phyloP scores from a whole-genome alignment of 495 filamentous ascomycete species.

The Penicillium dipodomyicola region DNA sequence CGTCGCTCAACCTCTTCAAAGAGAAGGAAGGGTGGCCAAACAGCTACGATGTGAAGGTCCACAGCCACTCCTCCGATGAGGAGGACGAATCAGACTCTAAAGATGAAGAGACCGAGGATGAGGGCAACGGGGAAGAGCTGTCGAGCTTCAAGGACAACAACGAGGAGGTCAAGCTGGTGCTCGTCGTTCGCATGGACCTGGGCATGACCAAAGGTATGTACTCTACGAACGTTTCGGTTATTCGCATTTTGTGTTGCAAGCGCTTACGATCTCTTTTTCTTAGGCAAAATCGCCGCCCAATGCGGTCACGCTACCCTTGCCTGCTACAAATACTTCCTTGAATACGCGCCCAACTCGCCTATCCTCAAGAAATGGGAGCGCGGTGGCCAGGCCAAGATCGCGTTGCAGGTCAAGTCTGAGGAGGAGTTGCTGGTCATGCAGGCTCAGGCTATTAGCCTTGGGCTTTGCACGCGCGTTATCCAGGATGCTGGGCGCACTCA shows the following conservation, averaged over 20 bases:
- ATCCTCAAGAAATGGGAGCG: constrained; percentile 84
- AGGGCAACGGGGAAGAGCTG: constrained; percentile 43
- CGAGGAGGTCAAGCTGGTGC: constrained; percentile 91
- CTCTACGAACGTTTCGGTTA: neutral
- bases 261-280: constrained; percentile 1
- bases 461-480: constrained; percentile 83
- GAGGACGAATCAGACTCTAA: constrained; percentile 30
- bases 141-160: constrained; percentile 47
- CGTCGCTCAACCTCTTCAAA: constrained; percentile 48
- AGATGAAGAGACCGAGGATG: constrained; percentile 38
- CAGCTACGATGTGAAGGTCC: constrained; percentile 51
- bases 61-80: constrained; percentile 47
- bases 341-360: constrained; percentile 53
- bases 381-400: constrained; percentile 86
- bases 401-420: constrained; percentile 76
- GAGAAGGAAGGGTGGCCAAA: constrained; percentile 48
- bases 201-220: constrained; percentile 90
- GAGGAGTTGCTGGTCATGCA: constrained; percentile 77
- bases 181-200: constrained; percentile 88
- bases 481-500: constrained; percentile 96
- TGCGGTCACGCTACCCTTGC: constrained; percentile 93
- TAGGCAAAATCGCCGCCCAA: constrained; percentile 97
- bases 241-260: constrained; percentile 2
- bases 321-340: constrained; percentile 82
- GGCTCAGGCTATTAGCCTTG: constrained; percentile 75